A percentile compares a stretch with the other conserved stretches of the same genome.
phyloP scores from a whole-genome alignment of 768 basidiomycete genomes.

The Pisolithus tinctorius region DNA sequence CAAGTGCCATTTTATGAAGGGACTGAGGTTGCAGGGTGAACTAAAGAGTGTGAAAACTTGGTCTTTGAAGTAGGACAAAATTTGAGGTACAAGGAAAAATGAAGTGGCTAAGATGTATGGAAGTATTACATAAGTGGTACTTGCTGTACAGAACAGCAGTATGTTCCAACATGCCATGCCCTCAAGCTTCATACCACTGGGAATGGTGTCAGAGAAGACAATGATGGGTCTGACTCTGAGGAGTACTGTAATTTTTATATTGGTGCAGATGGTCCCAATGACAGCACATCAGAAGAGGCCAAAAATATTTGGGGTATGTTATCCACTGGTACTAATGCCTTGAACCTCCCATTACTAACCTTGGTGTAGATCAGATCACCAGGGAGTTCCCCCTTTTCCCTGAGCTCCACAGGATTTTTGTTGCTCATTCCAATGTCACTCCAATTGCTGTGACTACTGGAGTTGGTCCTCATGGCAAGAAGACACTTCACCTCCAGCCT shows the following conservation, averaged over 20 bases:
- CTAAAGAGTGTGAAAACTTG: too few relatives aligned
- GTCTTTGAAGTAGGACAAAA: too few relatives aligned
- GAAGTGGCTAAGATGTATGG: too few relatives aligned
- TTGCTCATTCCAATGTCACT: conserved; percentile 17
- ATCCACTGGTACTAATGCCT: not conserved
- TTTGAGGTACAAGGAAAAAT: too few relatives aligned
- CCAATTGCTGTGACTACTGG: conserved; percentile 24
- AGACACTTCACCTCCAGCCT: conserved; percentile 13
- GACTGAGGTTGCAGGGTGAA: conserved; percentile 4
- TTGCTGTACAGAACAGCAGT: too few relatives aligned
- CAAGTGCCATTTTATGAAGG: not conserved
- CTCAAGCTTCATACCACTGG: too few relatives aligned
- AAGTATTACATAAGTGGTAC: too few relatives aligned
- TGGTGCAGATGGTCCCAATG: conserved; percentile 1
- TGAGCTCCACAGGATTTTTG: conserved; percentile 4
- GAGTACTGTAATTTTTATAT: not conserved
- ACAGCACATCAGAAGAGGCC: conserved; percentile 9
- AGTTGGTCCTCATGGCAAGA: conserved; percentile 18
- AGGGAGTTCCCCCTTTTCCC: conserved; percentile 19
- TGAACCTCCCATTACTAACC: not conserved
- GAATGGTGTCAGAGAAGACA: not conserved
- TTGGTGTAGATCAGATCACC: conserved; percentile 11
- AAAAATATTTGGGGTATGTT: conserved; percentile 22
- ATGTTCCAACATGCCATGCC: too few relatives aligned
- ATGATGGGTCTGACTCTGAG: conserved; percentile 13